Base-by-base conservation (phyloP, 441 rosid genomes). In the Erodium moschatum region DNA sequence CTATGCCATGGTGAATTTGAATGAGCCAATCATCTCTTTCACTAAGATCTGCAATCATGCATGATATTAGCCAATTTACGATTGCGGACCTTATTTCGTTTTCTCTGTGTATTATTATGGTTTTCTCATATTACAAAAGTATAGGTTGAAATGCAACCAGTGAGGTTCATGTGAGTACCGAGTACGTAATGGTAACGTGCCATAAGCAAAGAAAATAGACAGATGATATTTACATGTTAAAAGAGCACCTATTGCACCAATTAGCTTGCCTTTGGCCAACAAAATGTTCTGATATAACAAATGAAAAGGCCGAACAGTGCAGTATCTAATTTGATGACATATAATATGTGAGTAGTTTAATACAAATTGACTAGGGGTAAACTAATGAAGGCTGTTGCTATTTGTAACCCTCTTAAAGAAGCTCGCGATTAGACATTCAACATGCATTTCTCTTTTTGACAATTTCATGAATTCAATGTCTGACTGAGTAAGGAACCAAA, bases 221-320 rank as follows among this genome's bases (percentile, higher is more conserved):
- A 15, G 19, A 15, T 16, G 60, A 52, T 16, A 52, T n/a, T n/a
- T 52, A 13, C 48, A 52, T n/a, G 60, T 52, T 5, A 52, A 52
- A 3, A 16, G 60, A 52, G 6, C 6, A 52, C 19, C 60, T 52
- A 52, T 52, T 3, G 60, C 16, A 13, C 11, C 9, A 52, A 52
- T 52, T 52, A 52, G 60, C 60, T 52, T 52, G 20, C 60, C 60
- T 52, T 52, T n/a, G 13, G 19, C 60, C 48, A 11, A 15, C 60
- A 52, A 52, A 33, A 33, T 3, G 38, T 33, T 33, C 38, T 33
- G 38, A 33, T 33, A 0, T 33, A 5, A 33, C 38, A 33, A 33
- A 33, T 33, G 38, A 33, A 33, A 29, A 29, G 33, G 33, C 33
- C 33, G n/a, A 29, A 29, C 33, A 29, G 33, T 29, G 33, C 33